phyloP scores from a whole-genome alignment of 75 land plant genomes.

The Gnetum montanum region DNA sequence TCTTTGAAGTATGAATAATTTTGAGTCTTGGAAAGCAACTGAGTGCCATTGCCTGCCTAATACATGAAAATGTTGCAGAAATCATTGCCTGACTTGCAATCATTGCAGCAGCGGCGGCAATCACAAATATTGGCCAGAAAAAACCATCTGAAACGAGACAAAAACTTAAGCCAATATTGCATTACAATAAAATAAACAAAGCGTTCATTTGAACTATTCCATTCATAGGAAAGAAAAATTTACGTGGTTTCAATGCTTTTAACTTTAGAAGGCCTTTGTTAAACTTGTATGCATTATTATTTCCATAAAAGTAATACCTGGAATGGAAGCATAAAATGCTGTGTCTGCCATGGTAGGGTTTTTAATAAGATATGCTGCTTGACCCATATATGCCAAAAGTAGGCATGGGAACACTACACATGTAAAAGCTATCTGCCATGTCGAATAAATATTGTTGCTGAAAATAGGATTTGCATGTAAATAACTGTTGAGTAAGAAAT shows the following conservation, averaged over 20 bases:
- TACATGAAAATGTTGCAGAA: constrained; percentile 80
- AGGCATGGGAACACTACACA: constrained; percentile 82
- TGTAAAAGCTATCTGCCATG: constrained; percentile 85
- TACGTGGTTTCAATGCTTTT: too few relatives aligned
- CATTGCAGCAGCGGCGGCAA: constrained; percentile 80
- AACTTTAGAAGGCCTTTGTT: too few relatives aligned
- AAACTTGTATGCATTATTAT: too few relatives aligned
- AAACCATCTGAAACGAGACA: constrained; percentile 34
- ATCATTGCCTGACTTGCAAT: constrained; percentile 97
- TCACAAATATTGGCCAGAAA: constrained; percentile 84
- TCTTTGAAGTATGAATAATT: constrained; percentile 77
- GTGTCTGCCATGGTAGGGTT: constrained; percentile 32
- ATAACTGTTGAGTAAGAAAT: too few relatives aligned
- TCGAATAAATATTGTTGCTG: constrained; percentile 1
- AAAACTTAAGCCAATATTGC: too few relatives aligned
- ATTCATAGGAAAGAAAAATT: too few relatives aligned
- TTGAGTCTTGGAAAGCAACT: constrained; percentile 90
- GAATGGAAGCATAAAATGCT: constrained; percentile 84
- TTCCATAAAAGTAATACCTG: too few relatives aligned
- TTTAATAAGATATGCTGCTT: constrained; percentile 82
- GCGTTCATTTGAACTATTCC: too few relatives aligned
- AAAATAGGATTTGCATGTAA: too few relatives aligned
- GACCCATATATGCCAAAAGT: constrained; percentile 86
- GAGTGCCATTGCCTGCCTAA: constrained; percentile 70
- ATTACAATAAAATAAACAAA: too few relatives aligned